Evolutionary conservation across 345 rosid genomes (phyloP).

Genomic region (Murraya koenigii): DNA sequence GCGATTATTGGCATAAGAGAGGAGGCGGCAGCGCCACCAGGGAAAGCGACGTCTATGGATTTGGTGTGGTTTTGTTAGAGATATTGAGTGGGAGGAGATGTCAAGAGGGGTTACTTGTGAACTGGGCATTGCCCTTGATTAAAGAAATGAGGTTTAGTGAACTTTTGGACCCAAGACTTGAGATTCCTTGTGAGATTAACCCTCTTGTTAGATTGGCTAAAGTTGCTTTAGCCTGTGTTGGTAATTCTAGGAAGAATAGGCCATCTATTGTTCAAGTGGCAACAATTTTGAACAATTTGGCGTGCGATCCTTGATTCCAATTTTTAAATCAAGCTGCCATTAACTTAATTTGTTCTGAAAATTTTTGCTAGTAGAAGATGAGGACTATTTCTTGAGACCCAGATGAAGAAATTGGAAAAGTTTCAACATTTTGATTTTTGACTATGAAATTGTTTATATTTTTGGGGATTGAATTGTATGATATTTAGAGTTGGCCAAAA

Average conservation of each 20-base stretch:
- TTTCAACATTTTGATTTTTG: background rate
- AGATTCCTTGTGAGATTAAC: conserved; percentile 42
- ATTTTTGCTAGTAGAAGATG: background rate
- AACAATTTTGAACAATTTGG: conserved; percentile 66
- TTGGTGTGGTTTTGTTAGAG: conserved; percentile 80
- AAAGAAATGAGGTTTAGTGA: conserved; percentile 55
- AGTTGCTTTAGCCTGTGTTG: conserved; percentile 81
- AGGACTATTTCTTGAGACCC: background rate
- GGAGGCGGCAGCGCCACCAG: conserved; percentile 44
- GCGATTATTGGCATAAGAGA: conserved; percentile 43
- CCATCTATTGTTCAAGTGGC: conserved; percentile 62
- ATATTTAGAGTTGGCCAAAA: background rate
- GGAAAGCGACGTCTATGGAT: conserved; percentile 77
- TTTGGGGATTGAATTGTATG: background rate
- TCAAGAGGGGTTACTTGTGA: conserved; percentile 60
- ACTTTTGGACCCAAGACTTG: conserved; percentile 59
- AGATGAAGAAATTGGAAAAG: background rate
- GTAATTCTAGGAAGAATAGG: conserved; percentile 63
- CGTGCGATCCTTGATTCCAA: conserved; percentile 14
- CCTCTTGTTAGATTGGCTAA: conserved; percentile 63
- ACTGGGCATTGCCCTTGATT: conserved; percentile 81
- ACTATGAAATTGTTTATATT: background rate
- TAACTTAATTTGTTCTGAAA: background rate
- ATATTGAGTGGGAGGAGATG: conserved; percentile 70
- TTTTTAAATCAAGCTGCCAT: background rate